Conservation (phyloP, 2,329 filamentous ascomycete species). For the Polytolypa hystricis region DNA sequence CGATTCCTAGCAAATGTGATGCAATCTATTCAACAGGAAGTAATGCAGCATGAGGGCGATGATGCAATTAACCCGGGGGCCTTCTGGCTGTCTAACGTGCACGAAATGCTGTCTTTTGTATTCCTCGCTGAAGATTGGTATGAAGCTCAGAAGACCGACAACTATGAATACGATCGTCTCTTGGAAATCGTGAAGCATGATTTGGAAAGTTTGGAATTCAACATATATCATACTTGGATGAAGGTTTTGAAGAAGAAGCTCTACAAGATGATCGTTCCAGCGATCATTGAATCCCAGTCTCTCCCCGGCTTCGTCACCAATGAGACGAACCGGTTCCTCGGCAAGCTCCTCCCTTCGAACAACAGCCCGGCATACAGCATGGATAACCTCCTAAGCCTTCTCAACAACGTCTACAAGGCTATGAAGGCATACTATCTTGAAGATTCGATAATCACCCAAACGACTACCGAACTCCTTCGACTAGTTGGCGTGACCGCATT, state of each 20-base stretch:
- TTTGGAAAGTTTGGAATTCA: slow-evolving; percentile 95
- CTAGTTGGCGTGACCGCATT: slow-evolving; percentile 96
- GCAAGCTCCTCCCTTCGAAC: slow-evolving; percentile 86
- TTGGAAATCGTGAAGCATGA: slow-evolving; percentile 99
- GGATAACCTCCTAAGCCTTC: slow-evolving; percentile 89
- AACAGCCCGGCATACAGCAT: slow-evolving; percentile 95
- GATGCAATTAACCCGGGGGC: slow-evolving; percentile 94
- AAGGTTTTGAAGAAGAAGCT: slow-evolving; percentile 99
- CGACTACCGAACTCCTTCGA: slow-evolving; percentile 81
- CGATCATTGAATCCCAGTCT: slow-evolving; percentile 97
- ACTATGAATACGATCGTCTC: slow-evolving; percentile 95
- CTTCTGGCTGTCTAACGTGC: slow-evolving; percentile 98
- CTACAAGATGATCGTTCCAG: slow-evolving; percentile 98
- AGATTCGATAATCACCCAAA: slow-evolving; percentile 90
- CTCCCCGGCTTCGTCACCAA: slow-evolving; percentile 97
- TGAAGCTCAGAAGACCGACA: slow-evolving; percentile 97
- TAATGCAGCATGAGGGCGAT: slow-evolving; percentile 97
- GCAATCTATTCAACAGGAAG: slow-evolving; percentile 98
- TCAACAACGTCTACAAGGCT: slow-evolving; percentile 95
- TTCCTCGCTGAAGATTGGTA: slow-evolving; percentile 99
- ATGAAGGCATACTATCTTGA: slow-evolving; percentile 99
- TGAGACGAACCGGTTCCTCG: slow-evolving; percentile 94
- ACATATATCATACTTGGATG: slow-evolving; percentile 99
- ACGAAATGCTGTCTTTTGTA: slow-evolving; percentile 99
- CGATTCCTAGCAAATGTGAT: slow-evolving; percentile 98